These are phyloP conservation scores for Hypoxylon intermedium DNA, from an alignment of 495 filamentous ascomycete genomes.

Conservation along the genomic window DNA sequence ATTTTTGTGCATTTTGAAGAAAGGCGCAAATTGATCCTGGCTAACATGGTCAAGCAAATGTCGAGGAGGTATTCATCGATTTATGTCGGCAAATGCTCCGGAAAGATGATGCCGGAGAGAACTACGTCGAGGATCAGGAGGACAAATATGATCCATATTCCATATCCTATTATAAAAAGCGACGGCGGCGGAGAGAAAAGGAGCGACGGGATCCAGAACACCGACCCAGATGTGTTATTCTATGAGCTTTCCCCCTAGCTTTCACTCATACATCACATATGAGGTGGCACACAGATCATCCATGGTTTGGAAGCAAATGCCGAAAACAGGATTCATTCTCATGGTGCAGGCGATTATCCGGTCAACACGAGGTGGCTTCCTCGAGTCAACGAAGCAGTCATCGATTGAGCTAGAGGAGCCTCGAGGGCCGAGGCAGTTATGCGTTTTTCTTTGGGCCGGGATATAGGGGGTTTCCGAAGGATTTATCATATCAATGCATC, in stretches of 20 bases:
- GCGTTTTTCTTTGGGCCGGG: not conserved
- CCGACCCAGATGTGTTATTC: conserved; percentile 43
- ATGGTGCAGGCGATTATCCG: not conserved
- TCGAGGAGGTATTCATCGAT: conserved; percentile 94
- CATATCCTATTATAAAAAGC: conserved; percentile 43
- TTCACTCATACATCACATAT: too few species aligned
- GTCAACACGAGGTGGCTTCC: not conserved
- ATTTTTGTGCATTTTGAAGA: conserved; percentile 8
- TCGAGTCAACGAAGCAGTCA: not conserved
- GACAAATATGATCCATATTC: conserved; percentile 45
- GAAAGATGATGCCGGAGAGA: conserved; percentile 63
- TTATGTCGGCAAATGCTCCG: conserved; percentile 90
- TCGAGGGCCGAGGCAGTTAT: not conserved
- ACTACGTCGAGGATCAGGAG: conserved; percentile 49
- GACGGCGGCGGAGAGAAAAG: conserved; percentile 29
- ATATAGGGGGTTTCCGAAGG: not conserved
- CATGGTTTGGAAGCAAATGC: not conserved
- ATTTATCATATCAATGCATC: too few species aligned
- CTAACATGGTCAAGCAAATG: conserved; percentile 67
- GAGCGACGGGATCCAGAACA: conserved; percentile 34
- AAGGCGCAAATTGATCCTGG: not conserved
- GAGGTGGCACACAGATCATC: not conserved
- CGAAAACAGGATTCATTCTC: not conserved
- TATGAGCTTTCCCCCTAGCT: conserved; percentile 21
- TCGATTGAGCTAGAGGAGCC: not conserved